Conservation (phyloP, 257 asterid genomes). For the Henckelia pumila region DNA sequence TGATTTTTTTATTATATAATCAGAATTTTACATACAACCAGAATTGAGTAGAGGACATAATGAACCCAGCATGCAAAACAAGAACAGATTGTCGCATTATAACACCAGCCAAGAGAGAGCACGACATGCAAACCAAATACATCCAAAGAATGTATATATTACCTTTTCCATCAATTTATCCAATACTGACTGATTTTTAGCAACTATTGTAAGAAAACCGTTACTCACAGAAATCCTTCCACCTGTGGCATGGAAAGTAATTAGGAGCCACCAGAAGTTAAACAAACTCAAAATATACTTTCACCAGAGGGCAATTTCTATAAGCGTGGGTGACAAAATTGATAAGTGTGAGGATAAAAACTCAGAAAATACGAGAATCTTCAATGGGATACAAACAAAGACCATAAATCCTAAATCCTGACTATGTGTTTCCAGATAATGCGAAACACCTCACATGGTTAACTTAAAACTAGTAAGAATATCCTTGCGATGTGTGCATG, state of each 20-base stretch:
- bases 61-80: conserved; percentile 19
- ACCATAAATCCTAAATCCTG: background rate
- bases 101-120: conserved; percentile 16
- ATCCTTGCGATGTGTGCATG: too few relatives aligned
- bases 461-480: background rate
- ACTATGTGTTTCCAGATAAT: conserved; percentile 4
- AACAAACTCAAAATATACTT: conserved; percentile 8
- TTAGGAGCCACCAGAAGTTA: background rate
- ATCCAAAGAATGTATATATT: conserved; percentile 15
- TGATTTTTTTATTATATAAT: conserved; percentile 5
- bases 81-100: conserved; percentile 7
- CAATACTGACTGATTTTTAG: conserved; percentile 73
- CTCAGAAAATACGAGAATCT: background rate
- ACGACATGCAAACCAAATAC: conserved; percentile 10
- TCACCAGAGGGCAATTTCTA: conserved; percentile 19
- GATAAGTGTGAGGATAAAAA: background rate
- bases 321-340: background rate
- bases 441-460: background rate
- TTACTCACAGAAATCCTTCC: conserved; percentile 82
- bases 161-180: conserved; percentile 89
- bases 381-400: background rate
- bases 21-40: conserved; percentile 2
- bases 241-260: conserved; percentile 45
- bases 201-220: conserved; percentile 71
- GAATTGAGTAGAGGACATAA: conserved; percentile 3